Percentiles rank a stretch among this genome's conserved stretches.
phyloP scores from a whole-genome alignment of 495 filamentous ascomycete species.

The Beverwykella pulmonaria region DNA sequence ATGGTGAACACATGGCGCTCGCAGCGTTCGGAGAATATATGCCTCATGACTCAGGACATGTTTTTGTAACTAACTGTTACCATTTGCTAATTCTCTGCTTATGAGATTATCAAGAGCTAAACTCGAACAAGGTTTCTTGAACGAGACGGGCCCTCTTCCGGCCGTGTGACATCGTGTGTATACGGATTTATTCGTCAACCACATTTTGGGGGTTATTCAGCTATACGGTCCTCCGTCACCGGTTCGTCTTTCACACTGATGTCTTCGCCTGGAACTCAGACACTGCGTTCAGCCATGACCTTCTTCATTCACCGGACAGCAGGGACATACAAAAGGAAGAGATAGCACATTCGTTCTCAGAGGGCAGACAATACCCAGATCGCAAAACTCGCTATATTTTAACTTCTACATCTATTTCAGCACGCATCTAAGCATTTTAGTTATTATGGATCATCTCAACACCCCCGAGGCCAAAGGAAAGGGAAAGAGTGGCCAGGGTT shows the following conservation, averaged over 20 bases:
- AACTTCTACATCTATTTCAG: not conserved
- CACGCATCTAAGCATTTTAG: not conserved
- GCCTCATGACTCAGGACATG: not conserved
- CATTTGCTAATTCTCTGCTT: not conserved
- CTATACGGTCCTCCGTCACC: not conserved
- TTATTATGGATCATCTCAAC: not conserved
- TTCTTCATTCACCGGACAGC: not conserved
- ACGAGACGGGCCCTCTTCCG: not conserved
- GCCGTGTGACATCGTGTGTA: not conserved
- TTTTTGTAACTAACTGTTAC: not conserved
- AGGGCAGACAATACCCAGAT: not conserved
- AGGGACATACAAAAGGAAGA: not conserved
- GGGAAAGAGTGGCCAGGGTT: not conserved
- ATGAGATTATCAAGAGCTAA: not conserved
- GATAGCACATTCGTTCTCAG: not conserved
- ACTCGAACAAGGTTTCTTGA: not conserved
- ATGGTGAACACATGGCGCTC: not conserved
- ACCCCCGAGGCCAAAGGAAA: constrained; percentile 1
- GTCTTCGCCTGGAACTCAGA: not conserved
- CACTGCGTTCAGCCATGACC: not conserved
- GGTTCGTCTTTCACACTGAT: not conserved
- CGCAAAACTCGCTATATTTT: not conserved
- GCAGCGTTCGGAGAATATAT: not conserved
- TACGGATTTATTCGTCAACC: not conserved
- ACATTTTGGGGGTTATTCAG: not conserved